Conservation (phyloP, 129 eudicot species). For the sunflower (Helianthus annuus) region DNA sequence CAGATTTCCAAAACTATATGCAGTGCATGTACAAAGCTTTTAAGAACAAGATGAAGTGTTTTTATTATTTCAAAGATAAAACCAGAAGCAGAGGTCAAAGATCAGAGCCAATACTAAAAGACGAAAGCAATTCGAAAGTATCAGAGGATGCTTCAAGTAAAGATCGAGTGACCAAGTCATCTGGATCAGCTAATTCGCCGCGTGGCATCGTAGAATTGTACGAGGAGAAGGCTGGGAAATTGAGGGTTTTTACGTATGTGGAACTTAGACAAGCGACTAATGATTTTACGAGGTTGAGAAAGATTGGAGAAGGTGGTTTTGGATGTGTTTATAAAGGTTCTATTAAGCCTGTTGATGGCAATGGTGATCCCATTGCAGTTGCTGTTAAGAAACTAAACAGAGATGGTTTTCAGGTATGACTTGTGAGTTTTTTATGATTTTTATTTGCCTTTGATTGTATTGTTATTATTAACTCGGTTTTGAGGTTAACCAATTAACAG, state of each 20-base stretch:
- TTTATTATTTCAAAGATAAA: slow-evolving; percentile 63
- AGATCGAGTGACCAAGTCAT: slow-evolving; percentile 59
- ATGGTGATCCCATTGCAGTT: slow-evolving; percentile 55
- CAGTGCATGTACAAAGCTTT: slow-evolving; percentile 17
- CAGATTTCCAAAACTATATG: neutral
- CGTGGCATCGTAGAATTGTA: slow-evolving; percentile 71
- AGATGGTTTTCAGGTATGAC: slow-evolving; percentile 80
- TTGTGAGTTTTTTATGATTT: neutral
- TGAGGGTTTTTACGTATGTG: slow-evolving; percentile 67
- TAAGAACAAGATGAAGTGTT: slow-evolving; percentile 68
- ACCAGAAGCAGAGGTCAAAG: slow-evolving; percentile 53
- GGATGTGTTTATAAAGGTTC: slow-evolving; percentile 81
- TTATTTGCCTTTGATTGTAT: neutral
- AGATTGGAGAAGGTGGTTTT: slow-evolving; percentile 95
- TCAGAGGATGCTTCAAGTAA: slow-evolving; percentile 41
- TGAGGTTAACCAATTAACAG: neutral
- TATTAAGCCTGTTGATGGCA: slow-evolving; percentile 56
- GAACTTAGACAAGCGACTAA: slow-evolving; percentile 79
- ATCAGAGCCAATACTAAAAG: slow-evolving; percentile 67
- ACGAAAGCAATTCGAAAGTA: slow-evolving; percentile 41
- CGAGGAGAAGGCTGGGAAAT: slow-evolving; percentile 64
- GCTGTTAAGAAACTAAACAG: slow-evolving; percentile 76
- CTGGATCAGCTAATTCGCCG: slow-evolving; percentile 52
- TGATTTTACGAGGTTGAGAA: slow-evolving; percentile 61
- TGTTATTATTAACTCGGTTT: neutral